Evolutionary conservation across 2,329 filamentous ascomycete species (phyloP).

Genomic region (Periconia sp.): DNA sequence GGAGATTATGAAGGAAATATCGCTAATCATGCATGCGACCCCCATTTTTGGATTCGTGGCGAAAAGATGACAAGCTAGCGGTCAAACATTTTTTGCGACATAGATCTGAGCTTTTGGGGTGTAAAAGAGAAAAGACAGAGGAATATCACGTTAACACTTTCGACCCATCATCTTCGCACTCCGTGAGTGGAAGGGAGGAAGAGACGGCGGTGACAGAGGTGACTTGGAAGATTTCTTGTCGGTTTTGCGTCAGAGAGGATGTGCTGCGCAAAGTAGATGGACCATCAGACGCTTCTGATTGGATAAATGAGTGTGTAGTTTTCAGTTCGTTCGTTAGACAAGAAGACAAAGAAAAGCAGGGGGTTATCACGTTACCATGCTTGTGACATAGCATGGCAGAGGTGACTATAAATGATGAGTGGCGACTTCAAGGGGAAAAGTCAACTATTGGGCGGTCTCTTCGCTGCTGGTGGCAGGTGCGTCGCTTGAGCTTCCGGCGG

Average conservation of each 20-base stretch:
- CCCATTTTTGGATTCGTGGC: too few relatives aligned
- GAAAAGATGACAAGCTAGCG: too few relatives aligned
- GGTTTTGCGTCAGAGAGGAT: slow-evolving; percentile 24
- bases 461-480: slow-evolving; percentile 2
- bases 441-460: slow-evolving; percentile 17
- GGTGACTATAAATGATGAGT: slow-evolving; percentile 31
- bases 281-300: slow-evolving; percentile 22
- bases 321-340: too few relatives aligned
- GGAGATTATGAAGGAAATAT: too few relatives aligned
- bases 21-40: too few relatives aligned
- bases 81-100: too few relatives aligned
- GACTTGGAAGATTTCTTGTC: slow-evolving; percentile 19
- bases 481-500: slow-evolving; percentile 2
- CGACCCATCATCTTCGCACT: too few relatives aligned
- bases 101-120: too few relatives aligned
- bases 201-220: slow-evolving; percentile 35
- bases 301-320: slow-evolving; percentile 5
- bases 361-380: slow-evolving; percentile 40
- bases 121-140: background rate
- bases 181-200: background rate
- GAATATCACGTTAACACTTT: slow-evolving; percentile 41
- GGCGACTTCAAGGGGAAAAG: background rate
- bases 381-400: slow-evolving; percentile 26
- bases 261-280: slow-evolving; percentile 2
- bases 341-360: too few relatives aligned